Evolutionary conservation across 306 rosid species (phyloP).

Genomic region (Vicia faba): DNA sequence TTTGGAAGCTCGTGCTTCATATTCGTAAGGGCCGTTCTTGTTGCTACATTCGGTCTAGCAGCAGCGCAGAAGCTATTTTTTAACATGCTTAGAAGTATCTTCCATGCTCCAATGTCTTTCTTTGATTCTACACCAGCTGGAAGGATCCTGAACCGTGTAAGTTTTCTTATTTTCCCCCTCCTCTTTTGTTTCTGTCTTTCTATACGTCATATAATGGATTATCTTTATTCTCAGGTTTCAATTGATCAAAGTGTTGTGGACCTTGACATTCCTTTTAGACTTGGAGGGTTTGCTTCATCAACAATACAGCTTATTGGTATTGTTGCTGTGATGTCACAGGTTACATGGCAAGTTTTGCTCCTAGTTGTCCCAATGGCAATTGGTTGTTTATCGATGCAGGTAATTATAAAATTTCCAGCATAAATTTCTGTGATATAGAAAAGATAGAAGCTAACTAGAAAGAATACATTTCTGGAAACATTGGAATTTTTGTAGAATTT

Average conservation of each 20-base stretch:
- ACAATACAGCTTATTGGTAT: slow-evolving; percentile 93
- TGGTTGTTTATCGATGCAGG: slow-evolving; percentile 99
- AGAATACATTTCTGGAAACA: no score
- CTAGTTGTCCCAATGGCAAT: slow-evolving; percentile 88
- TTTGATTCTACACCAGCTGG: slow-evolving; percentile 97
- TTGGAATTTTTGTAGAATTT: no score
- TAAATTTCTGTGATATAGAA: neutral
- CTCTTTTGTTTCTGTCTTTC: slow-evolving; percentile 9
- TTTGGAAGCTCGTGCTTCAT: slow-evolving; percentile 91
- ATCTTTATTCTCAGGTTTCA: slow-evolving; percentile 66
- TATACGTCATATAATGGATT: slow-evolving; percentile 33
- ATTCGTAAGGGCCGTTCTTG: slow-evolving; percentile 80
- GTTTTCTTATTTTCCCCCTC: slow-evolving; percentile 38
- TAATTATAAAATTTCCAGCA: slow-evolving; percentile 39
- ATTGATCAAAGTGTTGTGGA: slow-evolving; percentile 97
- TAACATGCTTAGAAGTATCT: slow-evolving; percentile 86
- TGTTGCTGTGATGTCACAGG: slow-evolving; percentile 84
- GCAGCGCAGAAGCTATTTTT: slow-evolving; percentile 84
- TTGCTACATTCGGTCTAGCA: slow-evolving; percentile 91
- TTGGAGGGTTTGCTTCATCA: slow-evolving; percentile 92
- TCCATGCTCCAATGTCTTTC: slow-evolving; percentile 92
- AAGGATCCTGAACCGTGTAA: slow-evolving; percentile 91
- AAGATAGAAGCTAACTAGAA: no score
- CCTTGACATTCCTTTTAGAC: slow-evolving; percentile 97
- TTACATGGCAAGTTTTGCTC: slow-evolving; percentile 95